Base-by-base conservation (phyloP, 306 rosid genomes). In the Vigna reflexopilosa region DNA sequence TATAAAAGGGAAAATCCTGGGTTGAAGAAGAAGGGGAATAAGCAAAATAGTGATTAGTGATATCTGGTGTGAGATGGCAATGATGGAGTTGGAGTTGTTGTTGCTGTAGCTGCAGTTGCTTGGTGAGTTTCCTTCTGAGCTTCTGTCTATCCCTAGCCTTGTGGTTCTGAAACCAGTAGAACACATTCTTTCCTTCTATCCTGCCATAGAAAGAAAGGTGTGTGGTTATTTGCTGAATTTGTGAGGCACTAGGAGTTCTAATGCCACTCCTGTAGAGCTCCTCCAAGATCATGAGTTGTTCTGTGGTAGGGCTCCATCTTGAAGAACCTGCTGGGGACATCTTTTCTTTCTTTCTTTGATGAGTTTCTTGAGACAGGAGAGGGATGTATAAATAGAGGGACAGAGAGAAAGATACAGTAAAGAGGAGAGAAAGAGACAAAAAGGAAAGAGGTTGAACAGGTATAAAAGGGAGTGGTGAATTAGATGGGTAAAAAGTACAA, bases 151-250 rank as follows among this genome's bases (percentile, higher is more conserved):
- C 98, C 79, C 98, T 90, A 32, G 97, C 98, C 85, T 94, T 94
- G 77, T 94, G 98, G 73, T 94, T 94, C 76, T 94, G 98, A 83
- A 94, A 94, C 98, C 98, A 94, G 81, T 94, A 94, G 79, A 92
- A 94, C 12, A 94, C 98, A 85, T 94, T 94, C 63, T 94, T 94
- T 4, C 98, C 97, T 69, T 91, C 94, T 24, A 94, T 94, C 75
- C 89, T 92, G 1, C 98, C 98, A 80, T 94, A 94, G 67, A 89
- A 77, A 55, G 94, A 91, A 85, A 94, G 97, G 71, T 92, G 97
- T 19, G 90, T 73, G 11, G 97, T 92, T 70, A 94, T 92, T 51
- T 92, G 96, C 69, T 92, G 97, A 68, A 94, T 94, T 82, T 94
- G 98, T 19, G 90, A 84, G 34, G 98, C 91, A 81, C 81, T 92